These are phyloP conservation scores for Coemansia sp. DNA, from an alignment of 192 early-diverging fungal genomes.

Conservation along the genomic window DNA sequence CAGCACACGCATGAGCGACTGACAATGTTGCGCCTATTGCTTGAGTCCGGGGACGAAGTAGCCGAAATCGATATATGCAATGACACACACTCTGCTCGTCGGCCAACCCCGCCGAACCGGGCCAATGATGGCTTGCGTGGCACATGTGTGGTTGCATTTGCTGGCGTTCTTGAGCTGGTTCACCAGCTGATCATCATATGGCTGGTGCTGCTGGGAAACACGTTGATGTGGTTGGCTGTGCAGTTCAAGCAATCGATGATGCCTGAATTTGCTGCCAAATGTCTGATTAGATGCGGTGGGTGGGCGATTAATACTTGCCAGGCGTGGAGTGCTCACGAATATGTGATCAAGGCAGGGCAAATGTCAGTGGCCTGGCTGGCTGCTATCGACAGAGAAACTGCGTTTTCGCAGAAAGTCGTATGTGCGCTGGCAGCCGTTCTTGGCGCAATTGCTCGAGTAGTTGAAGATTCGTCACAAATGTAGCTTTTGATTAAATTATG, in stretches of 20 bases:
- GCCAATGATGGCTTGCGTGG: slow-evolving; percentile 12
- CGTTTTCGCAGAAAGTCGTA: slow-evolving; percentile 23
- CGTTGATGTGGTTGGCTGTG: slow-evolving; percentile 26
- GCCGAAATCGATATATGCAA: background rate
- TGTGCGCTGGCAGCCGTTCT: slow-evolving; percentile 32
- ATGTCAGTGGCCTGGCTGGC: slow-evolving; percentile 14
- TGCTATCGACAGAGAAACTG: slow-evolving; percentile 25
- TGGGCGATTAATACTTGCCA: slow-evolving; percentile 8
- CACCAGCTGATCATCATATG: slow-evolving; percentile 26
- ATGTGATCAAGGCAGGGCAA: slow-evolving; percentile 5
- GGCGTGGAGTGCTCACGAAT: slow-evolving; percentile 11
- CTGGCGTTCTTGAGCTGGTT: slow-evolving; percentile 10
- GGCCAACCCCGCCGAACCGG: background rate
- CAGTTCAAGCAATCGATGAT: slow-evolving; percentile 38
- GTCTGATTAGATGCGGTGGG: slow-evolving; percentile 1
- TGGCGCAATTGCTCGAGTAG: slow-evolving; percentile 28
- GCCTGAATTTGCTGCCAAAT: slow-evolving; percentile 19
- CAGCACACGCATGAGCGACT: slow-evolving; percentile 25
- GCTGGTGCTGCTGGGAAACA: slow-evolving; percentile 37
- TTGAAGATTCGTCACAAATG: background rate
- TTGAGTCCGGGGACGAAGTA: slow-evolving; percentile 3
- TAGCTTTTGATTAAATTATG: too few species aligned
- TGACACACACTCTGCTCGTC: background rate
- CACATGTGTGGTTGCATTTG: background rate
- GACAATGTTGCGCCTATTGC: slow-evolving; percentile 16